phyloP scores from a whole-genome alignment of 2,329 filamentous ascomycete species.

The Apiospora saccharicola region DNA sequence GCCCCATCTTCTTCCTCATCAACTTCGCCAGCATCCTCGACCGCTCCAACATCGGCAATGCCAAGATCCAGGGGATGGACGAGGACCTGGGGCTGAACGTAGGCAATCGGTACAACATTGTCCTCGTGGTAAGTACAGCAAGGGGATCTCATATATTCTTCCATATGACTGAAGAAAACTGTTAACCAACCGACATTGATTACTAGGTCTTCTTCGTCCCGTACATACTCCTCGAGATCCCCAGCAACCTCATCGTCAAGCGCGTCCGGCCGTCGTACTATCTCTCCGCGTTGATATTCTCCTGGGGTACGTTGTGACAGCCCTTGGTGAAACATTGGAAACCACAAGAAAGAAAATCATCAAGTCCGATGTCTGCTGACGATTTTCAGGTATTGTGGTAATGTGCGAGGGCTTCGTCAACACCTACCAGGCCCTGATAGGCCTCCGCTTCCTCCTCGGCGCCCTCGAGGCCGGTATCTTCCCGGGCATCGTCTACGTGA shows the following conservation, averaged over 20 bases:
- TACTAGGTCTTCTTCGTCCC: constrained; percentile 38
- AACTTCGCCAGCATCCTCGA: constrained; percentile 37
- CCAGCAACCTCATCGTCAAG: constrained; percentile 40
- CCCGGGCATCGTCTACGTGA: constrained; percentile 44
- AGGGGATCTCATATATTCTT: not conserved
- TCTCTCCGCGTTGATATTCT: constrained; percentile 7
- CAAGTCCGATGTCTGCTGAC: not conserved
- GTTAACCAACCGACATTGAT: not conserved
- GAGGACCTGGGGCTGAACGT: constrained; percentile 40
- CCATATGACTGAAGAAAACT: not conserved
- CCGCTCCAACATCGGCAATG: constrained; percentile 43
- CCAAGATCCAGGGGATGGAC: constrained; percentile 41
- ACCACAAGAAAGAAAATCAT: not conserved
- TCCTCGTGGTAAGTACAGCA: not conserved
- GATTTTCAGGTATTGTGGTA: constrained; percentile 29
- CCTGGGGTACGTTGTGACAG: not conserved
- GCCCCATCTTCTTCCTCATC: constrained; percentile 50
- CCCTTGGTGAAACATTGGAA: not conserved
- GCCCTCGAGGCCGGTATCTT: constrained; percentile 45
- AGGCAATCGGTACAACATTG: constrained; percentile 40
- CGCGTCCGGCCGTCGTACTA: constrained; percentile 24
- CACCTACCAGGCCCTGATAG: constrained; percentile 38
- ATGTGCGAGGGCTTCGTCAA: constrained; percentile 40
- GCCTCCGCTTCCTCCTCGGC: constrained; percentile 42
- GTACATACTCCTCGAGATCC: constrained; percentile 43